Evolutionary conservation across 2,329 filamentous ascomycete genomes (phyloP).

Genomic region (Leptographium wingfieldii): DNA sequence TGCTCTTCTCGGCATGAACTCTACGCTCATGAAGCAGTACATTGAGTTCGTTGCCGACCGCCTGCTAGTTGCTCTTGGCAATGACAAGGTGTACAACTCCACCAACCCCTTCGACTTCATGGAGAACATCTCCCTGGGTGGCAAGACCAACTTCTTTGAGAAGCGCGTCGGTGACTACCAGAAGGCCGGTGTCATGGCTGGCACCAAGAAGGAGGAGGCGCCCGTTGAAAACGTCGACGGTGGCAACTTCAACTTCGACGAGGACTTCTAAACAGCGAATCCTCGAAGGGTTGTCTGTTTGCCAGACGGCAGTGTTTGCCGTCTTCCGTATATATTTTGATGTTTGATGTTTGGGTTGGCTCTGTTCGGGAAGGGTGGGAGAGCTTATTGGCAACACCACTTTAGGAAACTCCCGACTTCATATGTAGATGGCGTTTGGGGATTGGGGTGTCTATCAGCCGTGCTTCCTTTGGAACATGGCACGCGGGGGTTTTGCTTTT

Average conservation of each 20-base stretch:
- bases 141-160: slow-evolving; percentile 99
- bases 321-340: background rate
- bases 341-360: background rate
- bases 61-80: slow-evolving; percentile 82
- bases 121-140: slow-evolving; percentile 97
- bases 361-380: background rate
- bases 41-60: slow-evolving; percentile 99
- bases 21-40: slow-evolving; percentile 97
- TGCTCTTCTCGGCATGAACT: slow-evolving; percentile 93
- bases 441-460: slow-evolving; percentile 5
- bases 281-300: background rate
- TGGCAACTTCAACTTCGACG: slow-evolving; percentile 85
- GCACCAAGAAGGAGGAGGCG: slow-evolving; percentile 49
- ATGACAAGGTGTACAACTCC: slow-evolving; percentile 84
- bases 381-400: slow-evolving; percentile 5
- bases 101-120: slow-evolving; percentile 99
- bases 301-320: background rate
- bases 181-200: slow-evolving; percentile 97
- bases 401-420: slow-evolving; percentile 5
- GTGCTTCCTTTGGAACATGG: slow-evolving; percentile 2
- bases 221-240: slow-evolving; percentile 40
- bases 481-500: background rate
- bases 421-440: slow-evolving; percentile 7
- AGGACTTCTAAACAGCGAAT: slow-evolving; percentile 67
- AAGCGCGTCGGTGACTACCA: slow-evolving; percentile 99